phyloP scores from a whole-genome alignment of 129 eudicot species.

The Pulicaria dysenterica region DNA sequence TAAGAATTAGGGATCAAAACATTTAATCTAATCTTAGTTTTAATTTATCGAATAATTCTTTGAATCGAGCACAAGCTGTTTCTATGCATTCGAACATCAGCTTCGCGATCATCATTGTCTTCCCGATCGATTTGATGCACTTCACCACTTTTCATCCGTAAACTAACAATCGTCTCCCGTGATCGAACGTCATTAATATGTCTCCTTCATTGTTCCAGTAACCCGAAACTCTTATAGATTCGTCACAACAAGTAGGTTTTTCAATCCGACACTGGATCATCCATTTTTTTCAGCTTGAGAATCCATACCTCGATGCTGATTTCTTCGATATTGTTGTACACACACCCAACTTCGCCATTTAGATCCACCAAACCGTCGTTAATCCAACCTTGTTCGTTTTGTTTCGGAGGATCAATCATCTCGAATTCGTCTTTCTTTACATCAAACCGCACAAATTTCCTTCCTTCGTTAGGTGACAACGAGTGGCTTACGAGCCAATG shows the following conservation, averaged over 20 bases:
- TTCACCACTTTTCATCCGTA: background rate
- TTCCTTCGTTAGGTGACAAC: too few species aligned
- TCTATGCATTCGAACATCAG: background rate
- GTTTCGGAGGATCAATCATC: background rate
- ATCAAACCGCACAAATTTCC: background rate
- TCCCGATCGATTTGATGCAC: background rate
- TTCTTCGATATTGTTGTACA: background rate
- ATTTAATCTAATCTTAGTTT: too few species aligned
- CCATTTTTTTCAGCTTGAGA: constrained; percentile 4
- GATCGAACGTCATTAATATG: background rate
- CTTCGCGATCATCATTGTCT: background rate
- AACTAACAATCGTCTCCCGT: background rate
- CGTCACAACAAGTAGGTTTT: background rate
- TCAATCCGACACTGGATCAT: background rate
- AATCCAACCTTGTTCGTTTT: background rate
- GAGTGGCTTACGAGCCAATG: background rate
- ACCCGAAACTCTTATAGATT: background rate
- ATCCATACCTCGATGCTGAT: background rate
- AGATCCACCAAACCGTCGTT: background rate
- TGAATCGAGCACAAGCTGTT: background rate
- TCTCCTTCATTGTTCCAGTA: constrained; percentile 14
- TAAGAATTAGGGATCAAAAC: too few species aligned
- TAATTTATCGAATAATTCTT: too few species aligned
- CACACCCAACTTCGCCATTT: constrained; percentile 1
- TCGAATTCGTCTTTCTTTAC: constrained; percentile 5